These are phyloP conservation scores for Trichoderma gamsii DNA, from an alignment of 495 filamentous ascomycete genomes.

Conservation along the genomic window DNA sequence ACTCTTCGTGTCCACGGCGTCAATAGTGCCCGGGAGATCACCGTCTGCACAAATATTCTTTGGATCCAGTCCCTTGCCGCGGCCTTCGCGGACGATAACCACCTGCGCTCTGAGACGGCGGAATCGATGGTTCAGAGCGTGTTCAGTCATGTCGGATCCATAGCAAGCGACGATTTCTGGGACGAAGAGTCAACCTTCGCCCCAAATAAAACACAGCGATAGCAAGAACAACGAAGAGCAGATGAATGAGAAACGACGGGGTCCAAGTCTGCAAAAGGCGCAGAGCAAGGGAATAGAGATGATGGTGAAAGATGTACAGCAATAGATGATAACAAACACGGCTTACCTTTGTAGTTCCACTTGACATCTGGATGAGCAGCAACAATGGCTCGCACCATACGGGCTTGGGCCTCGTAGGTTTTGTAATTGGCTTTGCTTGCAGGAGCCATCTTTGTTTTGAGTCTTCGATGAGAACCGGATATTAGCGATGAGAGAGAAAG, in stretches of 20 bases:
- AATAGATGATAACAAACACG: not conserved
- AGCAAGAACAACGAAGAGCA: conserved; percentile 17
- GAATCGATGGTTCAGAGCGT: conserved; percentile 41
- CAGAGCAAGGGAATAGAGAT: not conserved
- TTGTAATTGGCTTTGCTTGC: conserved; percentile 38
- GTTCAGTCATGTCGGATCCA: conserved; percentile 29
- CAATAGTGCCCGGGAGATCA: conserved; percentile 4
- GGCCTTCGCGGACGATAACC: conserved; percentile 40
- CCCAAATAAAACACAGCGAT: not conserved
- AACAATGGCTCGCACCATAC: conserved; percentile 47
- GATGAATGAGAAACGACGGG: not conserved
- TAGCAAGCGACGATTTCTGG: conserved; percentile 30
- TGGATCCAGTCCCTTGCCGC: conserved; percentile 38
- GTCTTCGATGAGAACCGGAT: not conserved
- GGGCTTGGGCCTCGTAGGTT: conserved; percentile 40
- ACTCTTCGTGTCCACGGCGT: conserved; percentile 18
- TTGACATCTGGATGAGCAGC: conserved; percentile 38
- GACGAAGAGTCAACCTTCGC: conserved; percentile 16
- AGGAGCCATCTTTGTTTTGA: not conserved
- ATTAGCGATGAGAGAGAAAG: not conserved
- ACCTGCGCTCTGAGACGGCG: conserved; percentile 34
- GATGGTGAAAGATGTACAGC: not conserved
- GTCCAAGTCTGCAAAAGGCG: not conserved
- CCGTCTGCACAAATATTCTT: conserved; percentile 16
- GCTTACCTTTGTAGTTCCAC: conserved; percentile 47